Conservation (phyloP, 1,284 basidiomycete genomes). For the Xanthoconium separans region DNA sequence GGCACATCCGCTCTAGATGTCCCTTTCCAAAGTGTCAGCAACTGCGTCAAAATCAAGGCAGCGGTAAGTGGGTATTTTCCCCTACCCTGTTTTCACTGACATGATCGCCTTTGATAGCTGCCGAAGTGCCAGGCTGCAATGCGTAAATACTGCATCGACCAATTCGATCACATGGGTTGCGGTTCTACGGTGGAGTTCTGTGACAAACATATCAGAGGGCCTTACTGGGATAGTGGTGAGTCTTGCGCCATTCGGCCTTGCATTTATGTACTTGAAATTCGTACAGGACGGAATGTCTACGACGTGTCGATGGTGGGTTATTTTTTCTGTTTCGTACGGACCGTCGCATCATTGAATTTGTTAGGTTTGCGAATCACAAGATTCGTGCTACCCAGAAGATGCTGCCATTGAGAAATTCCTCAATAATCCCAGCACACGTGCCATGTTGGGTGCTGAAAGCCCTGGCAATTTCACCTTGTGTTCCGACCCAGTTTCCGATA, state of each 20-base stretch:
- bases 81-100: background rate
- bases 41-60: slow-evolving; percentile 60
- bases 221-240: slow-evolving; percentile 52
- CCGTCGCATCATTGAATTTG: background rate
- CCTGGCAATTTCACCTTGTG: slow-evolving; percentile 58
- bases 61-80: slow-evolving; percentile 40
- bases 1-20: slow-evolving; percentile 51
- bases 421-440: slow-evolving; percentile 53
- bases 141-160: slow-evolving; percentile 48
- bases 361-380: slow-evolving; percentile 49
- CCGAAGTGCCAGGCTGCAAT: slow-evolving; percentile 54
- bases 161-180: slow-evolving; percentile 62
- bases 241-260: background rate
- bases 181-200: slow-evolving; percentile 64
- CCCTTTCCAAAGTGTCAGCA: slow-evolving; percentile 56
- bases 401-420: slow-evolving; percentile 52
- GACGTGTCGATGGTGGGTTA: slow-evolving; percentile 64
- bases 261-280: background rate
- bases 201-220: slow-evolving; percentile 50
- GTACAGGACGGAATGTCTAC: slow-evolving; percentile 59
- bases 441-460: slow-evolving; percentile 58
- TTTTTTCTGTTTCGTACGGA: slow-evolving; percentile 1
- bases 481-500: slow-evolving; percentile 46
- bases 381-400: slow-evolving; percentile 58
- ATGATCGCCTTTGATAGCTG: slow-evolving; percentile 36